Conservation (phyloP, 176 grass and related monocot species). For the Saccharum spontaneum region DNA sequence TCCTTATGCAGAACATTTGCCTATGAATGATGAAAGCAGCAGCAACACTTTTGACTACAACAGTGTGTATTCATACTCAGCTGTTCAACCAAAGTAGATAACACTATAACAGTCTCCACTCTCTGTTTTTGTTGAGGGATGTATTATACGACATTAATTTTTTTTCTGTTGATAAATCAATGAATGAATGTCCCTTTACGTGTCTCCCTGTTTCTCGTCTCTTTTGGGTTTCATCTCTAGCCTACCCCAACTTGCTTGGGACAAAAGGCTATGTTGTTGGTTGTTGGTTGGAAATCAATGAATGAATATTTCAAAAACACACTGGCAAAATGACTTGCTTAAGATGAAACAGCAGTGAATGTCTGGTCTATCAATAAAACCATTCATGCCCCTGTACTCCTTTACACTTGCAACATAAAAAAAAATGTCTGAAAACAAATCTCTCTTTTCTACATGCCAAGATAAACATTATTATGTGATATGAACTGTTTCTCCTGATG, state of each 20-base stretch:
- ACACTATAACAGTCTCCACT: slow-evolving; percentile 1
- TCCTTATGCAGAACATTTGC: slow-evolving; percentile 37
- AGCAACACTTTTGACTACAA: slow-evolving; percentile 51
- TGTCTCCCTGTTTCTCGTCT: too few relatives aligned
- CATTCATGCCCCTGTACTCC: slow-evolving; percentile 2
- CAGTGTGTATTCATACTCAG: slow-evolving; percentile 50
- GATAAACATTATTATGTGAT: neutral
- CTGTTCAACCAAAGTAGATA: slow-evolving; percentile 53
- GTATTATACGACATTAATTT: slow-evolving; percentile 8
- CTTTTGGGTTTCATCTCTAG: too few relatives aligned
- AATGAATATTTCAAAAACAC: neutral
- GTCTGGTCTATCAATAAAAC: neutral
- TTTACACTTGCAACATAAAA: neutral
- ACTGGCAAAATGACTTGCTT: slow-evolving; percentile 23
- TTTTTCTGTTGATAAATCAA: slow-evolving; percentile 29
- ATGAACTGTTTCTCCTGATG: neutral
- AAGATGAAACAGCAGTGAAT: neutral
- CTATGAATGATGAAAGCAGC: slow-evolving; percentile 46
- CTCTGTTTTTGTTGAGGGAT: slow-evolving; percentile 21
- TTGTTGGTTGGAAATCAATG: too few relatives aligned
- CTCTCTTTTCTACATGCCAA: slow-evolving; percentile 1
- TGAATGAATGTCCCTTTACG: too few relatives aligned
- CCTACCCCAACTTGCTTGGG: too few relatives aligned
- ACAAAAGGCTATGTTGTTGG: too few relatives aligned
- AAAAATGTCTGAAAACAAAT: slow-evolving; percentile 2